Conservation (phyloP, 306 rosid genomes). For the Medicago lupulina region DNA sequence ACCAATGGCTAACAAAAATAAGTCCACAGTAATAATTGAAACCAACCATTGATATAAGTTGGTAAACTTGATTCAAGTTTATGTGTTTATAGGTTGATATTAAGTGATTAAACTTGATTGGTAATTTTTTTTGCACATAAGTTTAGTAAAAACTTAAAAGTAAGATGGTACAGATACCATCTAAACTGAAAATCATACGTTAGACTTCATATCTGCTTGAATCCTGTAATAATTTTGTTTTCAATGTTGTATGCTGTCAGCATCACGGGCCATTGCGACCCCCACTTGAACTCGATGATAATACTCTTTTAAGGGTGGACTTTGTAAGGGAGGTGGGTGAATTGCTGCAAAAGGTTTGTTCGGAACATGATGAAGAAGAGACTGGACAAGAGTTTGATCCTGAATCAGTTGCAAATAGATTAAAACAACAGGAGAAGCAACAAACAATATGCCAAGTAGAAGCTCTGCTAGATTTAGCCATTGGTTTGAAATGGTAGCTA, state of each 20-base stretch:
- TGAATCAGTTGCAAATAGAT: constrained; percentile 73
- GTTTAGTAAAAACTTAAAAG: constrained; percentile 35
- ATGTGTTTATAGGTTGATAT: background rate
- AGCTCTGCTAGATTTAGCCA: constrained; percentile 75
- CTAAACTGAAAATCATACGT: background rate
- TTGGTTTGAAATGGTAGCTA: constrained; percentile 71
- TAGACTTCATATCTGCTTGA: background rate
- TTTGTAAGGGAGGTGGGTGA: constrained; percentile 89
- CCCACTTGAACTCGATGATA: constrained; percentile 63
- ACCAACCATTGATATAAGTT: constrained; percentile 4
- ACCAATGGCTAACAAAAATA: background rate
- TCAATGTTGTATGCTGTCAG: constrained; percentile 49
- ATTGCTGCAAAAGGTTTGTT: constrained; percentile 70
- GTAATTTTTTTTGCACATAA: background rate
- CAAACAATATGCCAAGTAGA: constrained; percentile 70
- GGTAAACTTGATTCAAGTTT: constrained; percentile 9
- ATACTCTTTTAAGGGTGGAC: constrained; percentile 77
- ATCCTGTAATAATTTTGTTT: background rate
- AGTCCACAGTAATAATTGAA: background rate
- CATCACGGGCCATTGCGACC: constrained; percentile 76
- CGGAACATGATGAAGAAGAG: constrained; percentile 49
- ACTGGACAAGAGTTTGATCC: constrained; percentile 61
- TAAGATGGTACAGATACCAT: constrained; percentile 17
- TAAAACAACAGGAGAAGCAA: constrained; percentile 89
- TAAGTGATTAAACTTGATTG: constrained; percentile 9